Evolutionary conservation across 192 early-diverging fungal genomes (phyloP).

Genomic region (Dissophora ornata): DNA sequence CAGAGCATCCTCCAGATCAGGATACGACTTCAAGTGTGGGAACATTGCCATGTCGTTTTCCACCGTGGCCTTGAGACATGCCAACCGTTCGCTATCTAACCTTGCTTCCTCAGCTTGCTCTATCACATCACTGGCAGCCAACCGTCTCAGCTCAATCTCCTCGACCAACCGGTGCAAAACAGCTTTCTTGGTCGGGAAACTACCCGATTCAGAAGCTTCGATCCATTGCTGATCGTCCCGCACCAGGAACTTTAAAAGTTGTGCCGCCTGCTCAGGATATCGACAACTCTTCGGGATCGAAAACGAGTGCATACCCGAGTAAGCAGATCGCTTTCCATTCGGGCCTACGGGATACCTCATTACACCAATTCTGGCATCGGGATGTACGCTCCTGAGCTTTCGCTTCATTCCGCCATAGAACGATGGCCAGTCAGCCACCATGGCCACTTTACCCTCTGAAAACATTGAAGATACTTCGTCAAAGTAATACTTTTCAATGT

Average conservation of each 20-base stretch:
- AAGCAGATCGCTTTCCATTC: conserved; percentile 28
- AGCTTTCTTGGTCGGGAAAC: conserved; percentile 39
- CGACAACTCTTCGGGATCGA: conserved; percentile 33
- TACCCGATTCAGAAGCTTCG: conserved; percentile 35
- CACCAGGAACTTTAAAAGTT: conserved; percentile 30
- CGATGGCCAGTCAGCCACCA: conserved; percentile 43
- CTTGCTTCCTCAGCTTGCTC: neutral
- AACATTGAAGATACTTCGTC: conserved; percentile 41
- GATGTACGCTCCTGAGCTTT: neutral
- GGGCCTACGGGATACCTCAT: conserved; percentile 29
- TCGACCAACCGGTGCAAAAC: conserved; percentile 26
- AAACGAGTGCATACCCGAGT: conserved; percentile 49
- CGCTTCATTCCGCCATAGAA: conserved; percentile 34
- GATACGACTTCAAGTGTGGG: conserved; percentile 32
- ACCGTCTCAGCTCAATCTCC: conserved; percentile 6
- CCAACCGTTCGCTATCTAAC: conserved; percentile 34
- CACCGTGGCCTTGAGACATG: conserved; percentile 17
- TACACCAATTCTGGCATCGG: conserved; percentile 15
- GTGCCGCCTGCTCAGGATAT: neutral
- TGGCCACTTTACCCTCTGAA: conserved; percentile 31
- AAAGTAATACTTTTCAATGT: conserved; percentile 39
- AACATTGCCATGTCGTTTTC: conserved; percentile 49
- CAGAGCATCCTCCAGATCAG: conserved; percentile 39
- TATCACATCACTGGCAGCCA: neutral
- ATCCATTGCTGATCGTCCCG: conserved; percentile 44